Evolutionary conservation across 257 asterid genomes (phyloP), one percentile per base, ranked within the genome.

Genomic region (Nicotiana noctiflora): DNA sequence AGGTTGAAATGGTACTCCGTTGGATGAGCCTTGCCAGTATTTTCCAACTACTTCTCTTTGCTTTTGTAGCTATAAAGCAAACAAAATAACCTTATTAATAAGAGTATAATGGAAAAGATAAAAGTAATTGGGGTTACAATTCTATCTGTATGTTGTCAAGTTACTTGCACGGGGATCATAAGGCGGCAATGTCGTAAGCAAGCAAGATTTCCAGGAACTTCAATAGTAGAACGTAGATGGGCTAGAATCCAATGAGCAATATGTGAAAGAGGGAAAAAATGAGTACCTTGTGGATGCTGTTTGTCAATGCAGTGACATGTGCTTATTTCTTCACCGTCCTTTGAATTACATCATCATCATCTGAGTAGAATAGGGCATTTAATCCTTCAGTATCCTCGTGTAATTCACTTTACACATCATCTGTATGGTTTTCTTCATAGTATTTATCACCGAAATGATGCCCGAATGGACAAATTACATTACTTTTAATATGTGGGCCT

Each of bases 321-420:
- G 89, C 99, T 95, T 7, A 89, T 85, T 55, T 81, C 94, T 74
- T 95, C 98, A 60, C 90, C 98, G 7, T 89, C 94, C 78, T 92
- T 96, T 0, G 89, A 86, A 74, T 52, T 81, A 78, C 21, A 79
- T 67, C 72, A 32, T 84, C 94, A 31, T 82, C 79, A 34, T 93
- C 98, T n/a, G 99, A 95, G 86, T 81, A 93, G 11, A 95, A 92
- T 27, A 95, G 86, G 14, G 99, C 99, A 82, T 95, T 85, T 56
- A 95, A 81, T 75, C 93, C 99, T 83, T 91, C 98, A 0, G 99
- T 87, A 87, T 95, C 91, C 89, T 95, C 99, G 1, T 32, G 97
- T 92, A 88, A 87, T 84, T 93, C 97, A 52, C 86, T 88, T 74
- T 75, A 89, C 7, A 32, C 70, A 51, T 72, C 84, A 66, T 85